These are phyloP conservation scores for Ceratonia siliqua DNA, from an alignment of 306 rosid genomes.

Conservation along the genomic window DNA sequence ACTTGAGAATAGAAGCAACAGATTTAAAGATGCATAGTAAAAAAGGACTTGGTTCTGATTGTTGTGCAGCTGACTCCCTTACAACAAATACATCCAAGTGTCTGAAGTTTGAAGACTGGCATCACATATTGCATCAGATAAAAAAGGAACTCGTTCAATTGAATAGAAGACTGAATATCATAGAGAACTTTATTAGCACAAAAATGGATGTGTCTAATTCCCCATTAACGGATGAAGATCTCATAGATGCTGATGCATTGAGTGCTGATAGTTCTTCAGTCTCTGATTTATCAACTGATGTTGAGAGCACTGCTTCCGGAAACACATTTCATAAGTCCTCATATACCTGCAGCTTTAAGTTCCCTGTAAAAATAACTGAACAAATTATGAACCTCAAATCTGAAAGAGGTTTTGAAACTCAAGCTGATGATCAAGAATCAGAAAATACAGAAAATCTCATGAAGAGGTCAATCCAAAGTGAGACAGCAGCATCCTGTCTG, in stretches of 20 bases:
- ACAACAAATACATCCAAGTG: slow-evolving; percentile 32
- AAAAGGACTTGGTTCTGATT: slow-evolving; percentile 38
- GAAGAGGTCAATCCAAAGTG: slow-evolving; percentile 30
- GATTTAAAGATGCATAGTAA: slow-evolving; percentile 42
- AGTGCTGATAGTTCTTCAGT: slow-evolving; percentile 66
- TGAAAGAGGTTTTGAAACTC: slow-evolving; percentile 36
- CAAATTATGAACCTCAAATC: slow-evolving; percentile 26
- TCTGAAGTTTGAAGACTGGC: slow-evolving; percentile 39
- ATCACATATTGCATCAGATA: slow-evolving; percentile 49
- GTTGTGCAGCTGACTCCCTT: slow-evolving; percentile 29
- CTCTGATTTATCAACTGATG: slow-evolving; percentile 58
- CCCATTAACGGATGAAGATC: slow-evolving; percentile 36
- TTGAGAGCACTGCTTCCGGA: slow-evolving; percentile 47
- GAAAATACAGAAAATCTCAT: slow-evolving; percentile 36
- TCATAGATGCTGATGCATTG: slow-evolving; percentile 53
- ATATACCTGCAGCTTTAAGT: slow-evolving; percentile 22
- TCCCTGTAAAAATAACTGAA: slow-evolving; percentile 38
- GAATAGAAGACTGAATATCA: slow-evolving; percentile 53
- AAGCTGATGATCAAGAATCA: slow-evolving; percentile 35
- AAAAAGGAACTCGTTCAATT: slow-evolving; percentile 48
- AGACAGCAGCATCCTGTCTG: slow-evolving; percentile 41
- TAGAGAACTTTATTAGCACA: slow-evolving; percentile 46
- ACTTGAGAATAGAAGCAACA: slow-evolving; percentile 43
- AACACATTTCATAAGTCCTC: slow-evolving; percentile 31
- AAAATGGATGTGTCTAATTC: slow-evolving; percentile 36